Evolutionary conservation across 106 monocot genomes (phyloP).

Genomic region (Phalaenopsis equestris): DNA sequence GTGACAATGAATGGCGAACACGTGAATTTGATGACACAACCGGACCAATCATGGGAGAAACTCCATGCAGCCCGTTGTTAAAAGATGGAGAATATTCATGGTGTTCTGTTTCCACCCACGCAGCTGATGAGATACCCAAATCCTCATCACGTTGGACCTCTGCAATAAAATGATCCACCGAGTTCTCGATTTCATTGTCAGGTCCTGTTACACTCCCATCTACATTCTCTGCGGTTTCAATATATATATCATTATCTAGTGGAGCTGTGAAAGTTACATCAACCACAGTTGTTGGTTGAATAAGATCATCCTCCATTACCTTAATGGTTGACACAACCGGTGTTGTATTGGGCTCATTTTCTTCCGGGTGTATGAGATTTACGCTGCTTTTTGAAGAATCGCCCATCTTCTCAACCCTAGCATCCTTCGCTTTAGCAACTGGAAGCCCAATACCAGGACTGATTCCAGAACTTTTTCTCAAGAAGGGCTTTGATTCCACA

Average conservation of each 20-base stretch:
- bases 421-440: constrained; percentile 15
- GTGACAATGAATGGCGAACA: constrained; percentile 77
- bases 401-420: constrained; percentile 29
- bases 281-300: constrained; percentile 22
- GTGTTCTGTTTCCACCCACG: constrained; percentile 75
- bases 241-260: constrained; percentile 22
- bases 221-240: constrained; percentile 21
- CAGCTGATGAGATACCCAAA: constrained; percentile 70
- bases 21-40: constrained; percentile 43
- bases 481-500: constrained; percentile 69
- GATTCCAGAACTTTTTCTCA: constrained; percentile 45
- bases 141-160: constrained; percentile 48
- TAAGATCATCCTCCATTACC: constrained; percentile 23
- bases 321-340: constrained; percentile 17
- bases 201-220: constrained; percentile 18
- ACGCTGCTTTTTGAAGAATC: constrained; percentile 34
- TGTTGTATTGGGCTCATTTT: constrained; percentile 17
- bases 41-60: constrained; percentile 27
- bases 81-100: constrained; percentile 24
- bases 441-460: constrained; percentile 19
- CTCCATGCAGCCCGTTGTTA: constrained; percentile 21
- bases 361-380: constrained; percentile 32
- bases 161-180: constrained; percentile 12
- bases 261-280: constrained; percentile 25
- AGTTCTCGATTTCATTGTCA: constrained; percentile 10